phyloP scores from a whole-genome alignment of 2,329 filamentous ascomycete species.

The Ophiocordyceps camponoti-leonardi region DNA sequence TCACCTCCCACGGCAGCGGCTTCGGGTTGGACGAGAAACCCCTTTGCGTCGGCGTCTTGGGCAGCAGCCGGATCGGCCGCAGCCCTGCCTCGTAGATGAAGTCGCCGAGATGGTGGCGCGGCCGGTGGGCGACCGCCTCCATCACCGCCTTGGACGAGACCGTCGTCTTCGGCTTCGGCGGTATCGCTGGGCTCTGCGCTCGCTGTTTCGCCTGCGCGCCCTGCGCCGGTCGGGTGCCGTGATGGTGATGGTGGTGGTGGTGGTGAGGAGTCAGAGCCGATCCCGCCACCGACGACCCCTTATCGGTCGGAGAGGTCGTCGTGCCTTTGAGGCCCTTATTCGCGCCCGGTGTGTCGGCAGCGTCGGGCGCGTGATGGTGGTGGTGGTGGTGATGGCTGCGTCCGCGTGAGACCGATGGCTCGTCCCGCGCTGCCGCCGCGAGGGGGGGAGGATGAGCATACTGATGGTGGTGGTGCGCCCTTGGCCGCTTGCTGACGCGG shows the following conservation, averaged over 20 bases:
- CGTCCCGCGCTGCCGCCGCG: neutral
- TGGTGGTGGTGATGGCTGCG: conserved; percentile 39
- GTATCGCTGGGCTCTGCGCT: conserved; percentile 12
- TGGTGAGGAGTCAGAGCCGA: conserved; percentile 33
- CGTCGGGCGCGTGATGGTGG: conserved; percentile 34
- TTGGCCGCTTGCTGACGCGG: conserved; percentile 48
- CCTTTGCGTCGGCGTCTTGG: conserved; percentile 19
- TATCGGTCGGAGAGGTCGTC: conserved; percentile 28
- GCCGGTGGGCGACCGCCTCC: conserved; percentile 50
- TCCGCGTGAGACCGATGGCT: conserved; percentile 6
- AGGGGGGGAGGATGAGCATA: conserved; percentile 21
- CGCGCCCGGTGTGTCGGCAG: conserved; percentile 19
- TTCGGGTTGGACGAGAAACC: conserved; percentile 41
- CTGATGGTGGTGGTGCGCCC: conserved; percentile 54
- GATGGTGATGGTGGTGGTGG: conserved; percentile 34
- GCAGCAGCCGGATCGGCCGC: conserved; percentile 29
- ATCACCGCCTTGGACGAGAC: conserved; percentile 56
- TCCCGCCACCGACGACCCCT: conserved; percentile 14
- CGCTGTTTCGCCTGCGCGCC: conserved; percentile 9
- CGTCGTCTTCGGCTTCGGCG: conserved; percentile 46
- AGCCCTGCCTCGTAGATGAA: conserved; percentile 63
- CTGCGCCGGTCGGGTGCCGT: conserved; percentile 16
- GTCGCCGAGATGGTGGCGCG: conserved; percentile 68
- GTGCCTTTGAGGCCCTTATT: conserved; percentile 29
- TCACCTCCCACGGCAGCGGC: conserved; percentile 57